Evolutionary conservation across 345 rosid genomes (phyloP), one percentile per base, ranked within the genome.

Genomic region (Carallia pectinifolia): DNA sequence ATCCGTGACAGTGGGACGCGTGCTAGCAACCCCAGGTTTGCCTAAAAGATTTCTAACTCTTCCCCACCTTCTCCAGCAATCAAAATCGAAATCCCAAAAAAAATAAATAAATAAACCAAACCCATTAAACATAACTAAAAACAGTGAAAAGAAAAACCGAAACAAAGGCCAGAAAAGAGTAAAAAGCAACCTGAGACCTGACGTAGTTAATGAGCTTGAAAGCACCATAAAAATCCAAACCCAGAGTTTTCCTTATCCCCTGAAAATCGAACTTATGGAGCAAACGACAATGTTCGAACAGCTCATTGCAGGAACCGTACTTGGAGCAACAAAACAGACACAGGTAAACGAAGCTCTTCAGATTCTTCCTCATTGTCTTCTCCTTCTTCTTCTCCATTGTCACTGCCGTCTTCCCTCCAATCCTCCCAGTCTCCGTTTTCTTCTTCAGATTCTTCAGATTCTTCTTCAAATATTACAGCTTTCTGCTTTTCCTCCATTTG

Each of bases 131-230:
- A 12, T 4, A 3, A 2, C 50, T 2, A 44, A 10, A 12, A 33
- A 33, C 34, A 44, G 4, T 3, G 50, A 27, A 55, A 23, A 31
- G 19, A 53, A 53, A 66, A 6, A 52, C 53, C 4, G 3, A 0
- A 34, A 19, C 10, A 18, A 7, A 52, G 4, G 2, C 9, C 9
- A 40, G 13, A 40, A 13, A 13, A 65, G 27, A 4, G n/a, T 36
- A 38, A 33, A 50, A 74, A 64, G 23, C 62, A 66, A 90, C 98
- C 90, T 85, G 88, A 67, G 87, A 90, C 44, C 98, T 87, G 53
- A 89, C 81, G 72, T 86, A 92, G 81, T 91, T 94, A 80, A 94
- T 83, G 78, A 94, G 93, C 89, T 88, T 94, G 65, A 94, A 83
- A 1, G 86, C 86, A 63, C 80, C 75, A 61, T 94, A 94, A 73